These are phyloP conservation scores for Phlebiopsis flavidoalba DNA, from an alignment of 768 basidiomycete genomes.

Conservation along the genomic window DNA sequence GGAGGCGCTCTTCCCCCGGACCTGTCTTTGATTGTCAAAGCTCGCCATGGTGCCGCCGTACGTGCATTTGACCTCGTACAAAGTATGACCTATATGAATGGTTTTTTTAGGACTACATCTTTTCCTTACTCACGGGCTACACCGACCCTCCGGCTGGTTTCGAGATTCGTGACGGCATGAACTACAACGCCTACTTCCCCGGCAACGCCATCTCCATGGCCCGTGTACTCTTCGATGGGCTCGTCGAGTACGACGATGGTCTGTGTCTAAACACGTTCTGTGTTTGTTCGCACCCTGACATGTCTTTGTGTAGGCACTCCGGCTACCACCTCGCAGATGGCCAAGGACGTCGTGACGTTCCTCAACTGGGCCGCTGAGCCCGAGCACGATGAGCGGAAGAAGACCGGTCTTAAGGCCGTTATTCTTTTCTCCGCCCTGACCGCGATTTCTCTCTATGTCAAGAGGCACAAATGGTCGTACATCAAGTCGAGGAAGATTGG, in stretches of 20 bases:
- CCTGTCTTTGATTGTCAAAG: constrained; percentile 95
- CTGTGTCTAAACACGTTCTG: constrained; percentile 24
- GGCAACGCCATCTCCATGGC: constrained; percentile 99
- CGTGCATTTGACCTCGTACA: constrained; percentile 29
- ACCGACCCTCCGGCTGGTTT: constrained; percentile 94
- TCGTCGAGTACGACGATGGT: constrained; percentile 97
- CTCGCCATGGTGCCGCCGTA: constrained; percentile 94
- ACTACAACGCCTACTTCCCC: constrained; percentile 99
- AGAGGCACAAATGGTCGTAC: constrained; percentile 90
- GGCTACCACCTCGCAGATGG: constrained; percentile 97
- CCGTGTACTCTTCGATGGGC: constrained; percentile 89
- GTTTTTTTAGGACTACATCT: constrained; percentile 80
- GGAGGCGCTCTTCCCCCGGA: constrained; percentile 96
- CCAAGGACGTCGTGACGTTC: constrained; percentile 97
- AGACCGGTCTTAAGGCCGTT: constrained; percentile 92
- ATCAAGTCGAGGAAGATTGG: constrained; percentile 94
- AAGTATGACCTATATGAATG: not conserved
- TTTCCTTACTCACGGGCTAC: constrained; percentile 95
- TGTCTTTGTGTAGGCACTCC: constrained; percentile 65
- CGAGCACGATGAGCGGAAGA: constrained; percentile 97
- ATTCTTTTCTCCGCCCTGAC: constrained; percentile 88
- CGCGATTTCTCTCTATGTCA: constrained; percentile 79
- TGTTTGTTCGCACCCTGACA: not conserved
- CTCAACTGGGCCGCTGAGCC: constrained; percentile 97
- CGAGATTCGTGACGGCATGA: constrained; percentile 94